Percentiles rank a stretch among this genome's conserved stretches.
These are phyloP conservation scores for Onygenales sp. DNA, from an alignment of 2,329 filamentous ascomycete species.

Conservation along the genomic window DNA sequence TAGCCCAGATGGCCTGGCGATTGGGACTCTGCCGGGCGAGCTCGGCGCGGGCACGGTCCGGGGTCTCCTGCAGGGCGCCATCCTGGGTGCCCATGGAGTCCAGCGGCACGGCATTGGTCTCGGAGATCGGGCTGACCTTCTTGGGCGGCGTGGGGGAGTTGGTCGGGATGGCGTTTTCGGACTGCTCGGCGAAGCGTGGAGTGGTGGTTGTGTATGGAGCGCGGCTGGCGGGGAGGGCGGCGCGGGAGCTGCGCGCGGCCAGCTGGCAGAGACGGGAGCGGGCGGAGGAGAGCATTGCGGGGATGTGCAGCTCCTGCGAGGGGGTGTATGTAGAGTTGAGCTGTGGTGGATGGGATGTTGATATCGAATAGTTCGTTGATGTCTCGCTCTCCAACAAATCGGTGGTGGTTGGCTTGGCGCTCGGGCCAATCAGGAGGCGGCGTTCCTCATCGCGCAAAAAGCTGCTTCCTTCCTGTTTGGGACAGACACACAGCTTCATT, in stretches of 20 bases:
- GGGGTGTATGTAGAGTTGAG: conserved; percentile 12
- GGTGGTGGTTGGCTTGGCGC: conserved; percentile 5
- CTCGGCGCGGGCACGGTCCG: conserved; percentile 45
- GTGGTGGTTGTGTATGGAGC: conserved; percentile 35
- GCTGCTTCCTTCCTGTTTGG: too few species aligned
- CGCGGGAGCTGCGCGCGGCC: conserved; percentile 23
- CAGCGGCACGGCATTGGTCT: conserved; percentile 49
- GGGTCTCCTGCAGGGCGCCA: conserved; percentile 45
- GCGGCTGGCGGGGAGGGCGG: conserved; percentile 21
- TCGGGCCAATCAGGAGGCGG: not conserved
- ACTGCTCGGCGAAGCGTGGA: conserved; percentile 22
- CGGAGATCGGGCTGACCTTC: conserved; percentile 44
- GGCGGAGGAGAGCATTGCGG: conserved; percentile 36
- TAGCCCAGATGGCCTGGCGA: conserved; percentile 68
- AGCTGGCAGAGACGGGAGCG: conserved; percentile 38
- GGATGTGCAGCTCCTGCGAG: conserved; percentile 11
- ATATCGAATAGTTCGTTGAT: not conserved
- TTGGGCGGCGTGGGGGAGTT: conserved; percentile 49
- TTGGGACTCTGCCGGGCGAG: conserved; percentile 76
- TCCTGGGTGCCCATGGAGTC: conserved; percentile 42
- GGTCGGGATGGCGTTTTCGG: conserved; percentile 35
- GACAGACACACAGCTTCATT: too few species aligned
- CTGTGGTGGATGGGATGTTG: conserved; percentile 13
- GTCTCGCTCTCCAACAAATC: not conserved
- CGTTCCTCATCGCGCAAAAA: too few species aligned